A percentile compares a stretch with the other conserved stretches of the same genome.
phyloP scores from a whole-genome alignment of 192 early-diverging fungal species.

The Dimargaris cristalligena region DNA sequence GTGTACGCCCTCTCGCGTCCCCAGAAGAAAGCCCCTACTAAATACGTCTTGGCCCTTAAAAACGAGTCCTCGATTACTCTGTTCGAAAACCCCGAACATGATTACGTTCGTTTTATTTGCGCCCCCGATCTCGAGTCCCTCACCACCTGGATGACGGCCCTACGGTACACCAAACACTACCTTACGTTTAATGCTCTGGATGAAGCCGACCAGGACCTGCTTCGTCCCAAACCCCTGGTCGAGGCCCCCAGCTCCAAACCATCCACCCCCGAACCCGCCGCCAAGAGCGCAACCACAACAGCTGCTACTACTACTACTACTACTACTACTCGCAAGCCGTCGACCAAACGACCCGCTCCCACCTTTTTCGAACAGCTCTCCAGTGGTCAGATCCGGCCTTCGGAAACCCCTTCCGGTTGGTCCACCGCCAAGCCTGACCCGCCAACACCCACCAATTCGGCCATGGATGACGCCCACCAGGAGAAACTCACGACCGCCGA shows the following conservation, averaged over 20 bases:
- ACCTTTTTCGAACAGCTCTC: not conserved
- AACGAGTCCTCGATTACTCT: slow-evolving; percentile 11
- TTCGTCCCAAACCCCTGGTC: not conserved
- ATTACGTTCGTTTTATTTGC: slow-evolving; percentile 7
- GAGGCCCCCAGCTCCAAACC: not conserved
- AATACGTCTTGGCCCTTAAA: slow-evolving; percentile 8
- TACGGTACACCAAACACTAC: slow-evolving; percentile 1
- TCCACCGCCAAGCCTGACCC: not conserved
- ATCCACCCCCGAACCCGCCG: not conserved
- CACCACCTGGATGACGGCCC: slow-evolving; percentile 5
- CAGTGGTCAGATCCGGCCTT: not conserved
- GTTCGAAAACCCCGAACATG: slow-evolving; percentile 10
- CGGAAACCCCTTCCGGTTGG: not conserved
- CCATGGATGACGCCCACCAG: not conserved
- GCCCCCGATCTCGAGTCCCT: slow-evolving; percentile 1
- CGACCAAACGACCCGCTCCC: not conserved
- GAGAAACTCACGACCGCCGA: slow-evolving; percentile 2
- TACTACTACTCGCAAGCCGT: not conserved
- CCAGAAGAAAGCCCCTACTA: not conserved
- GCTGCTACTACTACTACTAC: not conserved
- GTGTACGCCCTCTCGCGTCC: slow-evolving; percentile 1
- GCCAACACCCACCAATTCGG: too few relatives aligned
- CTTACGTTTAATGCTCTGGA: not conserved
- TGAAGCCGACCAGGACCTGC: not conserved
- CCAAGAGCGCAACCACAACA: too few relatives aligned